These are phyloP conservation scores for Oenanthe sinensis DNA, from an alignment of 129 eudicot genomes.

Conservation along the genomic window DNA sequence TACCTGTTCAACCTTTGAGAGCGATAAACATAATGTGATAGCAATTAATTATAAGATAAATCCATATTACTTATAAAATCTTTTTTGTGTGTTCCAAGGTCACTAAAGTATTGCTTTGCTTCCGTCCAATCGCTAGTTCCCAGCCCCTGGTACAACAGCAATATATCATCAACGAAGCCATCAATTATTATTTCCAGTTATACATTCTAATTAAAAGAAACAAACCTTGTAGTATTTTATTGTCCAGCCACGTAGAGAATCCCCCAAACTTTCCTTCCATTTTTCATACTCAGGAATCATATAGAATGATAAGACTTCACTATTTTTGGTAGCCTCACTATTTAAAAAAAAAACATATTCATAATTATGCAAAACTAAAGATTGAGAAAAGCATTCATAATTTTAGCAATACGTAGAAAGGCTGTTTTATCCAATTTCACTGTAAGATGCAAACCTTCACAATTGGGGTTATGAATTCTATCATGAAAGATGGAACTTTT, in stretches of 20 bases:
- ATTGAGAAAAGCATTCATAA: not conserved
- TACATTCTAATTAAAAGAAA: not conserved
- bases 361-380: not conserved
- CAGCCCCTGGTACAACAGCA: conserved; percentile 54
- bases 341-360: conserved; percentile 2
- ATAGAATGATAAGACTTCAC: conserved; percentile 48
- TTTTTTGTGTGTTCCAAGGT: conserved; percentile 61
- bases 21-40: not conserved
- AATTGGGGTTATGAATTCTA: conserved; percentile 88
- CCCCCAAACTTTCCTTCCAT: conserved; percentile 57
- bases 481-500: conserved; percentile 68
- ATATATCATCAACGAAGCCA: not conserved
- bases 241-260: conserved; percentile 45
- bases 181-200: not conserved
- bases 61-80: too few species aligned
- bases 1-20: not conserved
- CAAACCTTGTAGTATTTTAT: conserved; percentile 93
- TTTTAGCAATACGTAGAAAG: not conserved
- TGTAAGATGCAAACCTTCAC: conserved; percentile 48
- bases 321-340: not conserved
- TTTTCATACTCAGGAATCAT: conserved; percentile 78
- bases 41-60: too few species aligned
- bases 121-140: conserved; percentile 76
- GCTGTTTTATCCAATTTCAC: not conserved
- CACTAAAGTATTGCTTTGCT: conserved; percentile 65